Base-by-base conservation (phyloP, 2,329 filamentous ascomycete species). In the Zasmidium cellare region DNA sequence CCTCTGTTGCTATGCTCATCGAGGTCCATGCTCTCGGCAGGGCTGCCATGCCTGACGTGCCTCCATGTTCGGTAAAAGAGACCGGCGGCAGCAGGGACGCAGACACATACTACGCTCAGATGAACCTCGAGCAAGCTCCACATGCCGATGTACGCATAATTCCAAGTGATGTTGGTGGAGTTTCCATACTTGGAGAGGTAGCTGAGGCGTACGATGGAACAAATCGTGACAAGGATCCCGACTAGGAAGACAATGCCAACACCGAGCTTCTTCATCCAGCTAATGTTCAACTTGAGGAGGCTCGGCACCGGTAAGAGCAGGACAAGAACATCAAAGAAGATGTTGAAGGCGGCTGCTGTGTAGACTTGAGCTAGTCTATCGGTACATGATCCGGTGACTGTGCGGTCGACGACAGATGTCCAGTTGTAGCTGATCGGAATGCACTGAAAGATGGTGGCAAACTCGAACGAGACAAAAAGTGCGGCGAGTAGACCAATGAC, bases 91-190 rank as follows among this genome's bases (percentile, higher is more conserved):
- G 57, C 55, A 16, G 62, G 59, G 45, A 60, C 57, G 22, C 62
- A 64, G 50, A 58, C 59, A 25, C 57, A 62, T 12, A 60, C 47
- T n/a, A 60, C 50, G 46, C 57, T 64, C 12, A 60, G 46, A 18
- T 64, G 55, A 12, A 54, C 61, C 46, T 64, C 61, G 44, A 64
- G 51, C 11, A 60, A 35, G 35, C 56, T 59, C 55, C 56, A 61
- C 19, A 61, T 44, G 16, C 48, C 48, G n/a, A 62, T 53, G 50
- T 56, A 60, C 19, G 53, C 55, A 49, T 55, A 60, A 35, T 61
- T 41, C 28, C 58, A 60, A 1, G 61, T 58, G 35, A 55, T 46
- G 35, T 64, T 60, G n/a, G 44, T 53, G 2, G 46, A 46, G 11
- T 46, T 44, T 0, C 53, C 52, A 19, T 53, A 54, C 2, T 46